These are phyloP conservation scores for Cylindrotheca closterium DNA, from an alignment of 108 stramenopile species.

Conservation along the genomic window DNA sequence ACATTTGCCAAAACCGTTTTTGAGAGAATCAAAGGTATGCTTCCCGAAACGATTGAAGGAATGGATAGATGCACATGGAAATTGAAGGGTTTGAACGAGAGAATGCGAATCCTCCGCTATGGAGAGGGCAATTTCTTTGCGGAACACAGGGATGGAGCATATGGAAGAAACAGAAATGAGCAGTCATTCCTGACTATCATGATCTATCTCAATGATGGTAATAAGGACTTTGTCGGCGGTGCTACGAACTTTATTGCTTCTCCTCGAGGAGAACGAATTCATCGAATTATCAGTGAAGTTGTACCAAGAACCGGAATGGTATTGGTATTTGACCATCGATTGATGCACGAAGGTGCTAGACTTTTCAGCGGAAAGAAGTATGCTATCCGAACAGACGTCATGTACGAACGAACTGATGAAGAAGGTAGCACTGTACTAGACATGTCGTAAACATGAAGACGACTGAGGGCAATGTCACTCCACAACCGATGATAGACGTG, in stretches of 20 bases:
- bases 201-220: not conserved
- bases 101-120: not conserved
- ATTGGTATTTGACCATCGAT: not conserved
- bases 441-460: too few species aligned
- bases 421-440: too few species aligned
- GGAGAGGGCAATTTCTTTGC: not conserved
- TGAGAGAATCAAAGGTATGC: not conserved
- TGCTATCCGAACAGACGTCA: not conserved
- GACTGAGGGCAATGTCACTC: too few species aligned
- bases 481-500: too few species aligned
- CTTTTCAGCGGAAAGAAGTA: not conserved
- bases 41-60: not conserved
- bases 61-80: not conserved
- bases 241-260: not conserved
- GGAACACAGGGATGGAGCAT: not conserved
- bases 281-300: not conserved
- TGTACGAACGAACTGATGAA: not conserved
- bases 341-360: not conserved
- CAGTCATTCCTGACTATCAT: not conserved
- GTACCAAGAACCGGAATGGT: not conserved
- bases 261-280: not conserved
- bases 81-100: not conserved
- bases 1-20: not conserved
- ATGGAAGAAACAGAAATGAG: not conserved
- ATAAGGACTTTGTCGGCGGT: not conserved